phyloP scores from a whole-genome alignment of 1,139 yeast genomes.

The Nakaseomyces nivariensis region DNA sequence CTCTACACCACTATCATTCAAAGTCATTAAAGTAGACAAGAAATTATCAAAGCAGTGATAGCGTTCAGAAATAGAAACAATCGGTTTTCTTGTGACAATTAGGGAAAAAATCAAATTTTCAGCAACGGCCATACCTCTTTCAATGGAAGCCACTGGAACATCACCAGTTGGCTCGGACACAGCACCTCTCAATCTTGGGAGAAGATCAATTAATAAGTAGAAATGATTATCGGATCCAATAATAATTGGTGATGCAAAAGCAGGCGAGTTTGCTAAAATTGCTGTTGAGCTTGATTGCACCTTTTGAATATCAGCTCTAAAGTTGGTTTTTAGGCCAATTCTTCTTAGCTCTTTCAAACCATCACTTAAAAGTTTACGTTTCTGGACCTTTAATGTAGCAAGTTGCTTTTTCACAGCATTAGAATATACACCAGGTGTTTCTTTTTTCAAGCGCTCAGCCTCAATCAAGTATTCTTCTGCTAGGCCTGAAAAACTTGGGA shows the following conservation, averaged over 20 bases:
- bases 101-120: slow-evolving; percentile 59
- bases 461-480: slow-evolving; percentile 47
- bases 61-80: slow-evolving; percentile 29
- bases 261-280: slow-evolving; percentile 46
- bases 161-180: slow-evolving; percentile 57
- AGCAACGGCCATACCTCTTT: slow-evolving; percentile 66
- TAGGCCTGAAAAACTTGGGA: slow-evolving; percentile 37
- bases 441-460: slow-evolving; percentile 54
- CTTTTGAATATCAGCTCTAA: slow-evolving; percentile 53
- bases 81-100: slow-evolving; percentile 41
- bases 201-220: slow-evolving; percentile 62
- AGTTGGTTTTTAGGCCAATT: slow-evolving; percentile 62
- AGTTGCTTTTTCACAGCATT: slow-evolving; percentile 69
- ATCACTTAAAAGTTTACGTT: slow-evolving; percentile 67
- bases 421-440: slow-evolving; percentile 62
- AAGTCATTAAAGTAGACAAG: background rate
- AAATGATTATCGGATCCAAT: slow-evolving; percentile 50
- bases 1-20: background rate
- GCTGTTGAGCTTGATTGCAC: slow-evolving; percentile 54
- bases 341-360: slow-evolving; percentile 62
- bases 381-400: slow-evolving; percentile 69
- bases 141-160: slow-evolving; percentile 65
- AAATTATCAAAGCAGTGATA: background rate
- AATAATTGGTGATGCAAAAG: slow-evolving; percentile 36
- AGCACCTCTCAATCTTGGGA: slow-evolving; percentile 69